Evolutionary conservation across 305 asterid species (phyloP).

Genomic region (Rubia balearica): DNA sequence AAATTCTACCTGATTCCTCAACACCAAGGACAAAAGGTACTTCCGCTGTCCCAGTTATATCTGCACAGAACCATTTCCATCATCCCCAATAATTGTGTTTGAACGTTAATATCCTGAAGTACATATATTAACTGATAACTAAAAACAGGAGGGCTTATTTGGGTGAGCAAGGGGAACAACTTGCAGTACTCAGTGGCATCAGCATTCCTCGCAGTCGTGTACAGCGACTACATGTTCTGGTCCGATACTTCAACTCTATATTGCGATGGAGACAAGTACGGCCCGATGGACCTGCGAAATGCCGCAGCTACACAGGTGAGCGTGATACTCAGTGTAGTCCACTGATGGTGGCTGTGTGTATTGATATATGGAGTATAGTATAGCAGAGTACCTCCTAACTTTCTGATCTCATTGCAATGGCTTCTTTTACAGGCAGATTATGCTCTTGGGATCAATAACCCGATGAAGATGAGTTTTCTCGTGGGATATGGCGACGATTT

Average conservation of each 20-base stretch:
- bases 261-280: constrained; percentile 38
- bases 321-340: no score
- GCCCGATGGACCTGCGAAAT: constrained; percentile 37
- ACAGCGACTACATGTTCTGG: constrained; percentile 57
- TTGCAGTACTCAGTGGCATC: constrained; percentile 55
- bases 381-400: no score
- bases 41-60: no score
- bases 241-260: constrained; percentile 38
- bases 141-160: constrained; percentile 51
- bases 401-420: not conserved
- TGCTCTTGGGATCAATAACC: constrained; percentile 38
- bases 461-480: constrained; percentile 49
- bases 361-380: no score
- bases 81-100: no score
- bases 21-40: constrained; percentile 44
- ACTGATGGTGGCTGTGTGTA: not conserved
- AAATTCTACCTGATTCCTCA: constrained; percentile 51
- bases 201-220: constrained; percentile 54
- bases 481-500: constrained; percentile 51
- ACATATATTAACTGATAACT: no score
- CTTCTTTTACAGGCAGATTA: constrained; percentile 38
- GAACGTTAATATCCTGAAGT: no score
- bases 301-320: constrained; percentile 50
- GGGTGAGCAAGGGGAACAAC: constrained; percentile 46
- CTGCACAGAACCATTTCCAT: no score